phyloP scores from a whole-genome alignment of 495 filamentous ascomycete genomes.

The Annulohypoxylon moriforme region DNA sequence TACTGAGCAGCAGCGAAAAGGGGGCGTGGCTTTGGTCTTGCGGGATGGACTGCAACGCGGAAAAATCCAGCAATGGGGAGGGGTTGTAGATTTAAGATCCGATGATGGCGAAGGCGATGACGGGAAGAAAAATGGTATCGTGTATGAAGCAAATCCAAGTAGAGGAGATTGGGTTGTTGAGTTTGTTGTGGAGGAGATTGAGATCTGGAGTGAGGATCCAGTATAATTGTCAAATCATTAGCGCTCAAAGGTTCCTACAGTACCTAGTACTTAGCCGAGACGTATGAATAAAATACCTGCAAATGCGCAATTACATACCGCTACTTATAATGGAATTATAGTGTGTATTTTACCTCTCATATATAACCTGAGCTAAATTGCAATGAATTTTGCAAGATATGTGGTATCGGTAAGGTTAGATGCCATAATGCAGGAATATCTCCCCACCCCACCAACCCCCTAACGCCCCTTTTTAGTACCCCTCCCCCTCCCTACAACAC shows the following conservation, averaged over 20 bases:
- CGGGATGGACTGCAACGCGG: slow-evolving; percentile 4
- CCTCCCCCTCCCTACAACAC: not conserved
- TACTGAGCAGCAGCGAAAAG: slow-evolving; percentile 10
- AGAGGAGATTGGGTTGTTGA: slow-evolving; percentile 35
- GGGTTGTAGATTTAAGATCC: not conserved
- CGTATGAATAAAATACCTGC: not conserved
- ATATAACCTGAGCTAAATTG: too few relatives aligned
- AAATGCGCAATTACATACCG: too few relatives aligned
- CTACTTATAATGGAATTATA: too few relatives aligned
- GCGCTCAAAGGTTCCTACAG: too few relatives aligned
- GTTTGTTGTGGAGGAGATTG: slow-evolving; percentile 35
- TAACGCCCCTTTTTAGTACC: not conserved
- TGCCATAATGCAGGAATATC: not conserved
- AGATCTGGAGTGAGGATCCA: slow-evolving; percentile 39
- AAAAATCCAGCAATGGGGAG: slow-evolving; percentile 14
- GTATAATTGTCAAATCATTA: not conserved
- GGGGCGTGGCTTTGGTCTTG: slow-evolving; percentile 21
- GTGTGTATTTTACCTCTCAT: too few relatives aligned
- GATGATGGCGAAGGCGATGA: not conserved
- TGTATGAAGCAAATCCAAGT: slow-evolving; percentile 32
- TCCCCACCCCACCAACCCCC: not conserved
- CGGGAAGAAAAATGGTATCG: slow-evolving; percentile 11
- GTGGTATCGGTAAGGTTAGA: not conserved
- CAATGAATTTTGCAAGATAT: not conserved
- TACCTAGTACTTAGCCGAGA: not conserved